Conservation (phyloP, 805 yeast species). For the Candida adriatica region DNA sequence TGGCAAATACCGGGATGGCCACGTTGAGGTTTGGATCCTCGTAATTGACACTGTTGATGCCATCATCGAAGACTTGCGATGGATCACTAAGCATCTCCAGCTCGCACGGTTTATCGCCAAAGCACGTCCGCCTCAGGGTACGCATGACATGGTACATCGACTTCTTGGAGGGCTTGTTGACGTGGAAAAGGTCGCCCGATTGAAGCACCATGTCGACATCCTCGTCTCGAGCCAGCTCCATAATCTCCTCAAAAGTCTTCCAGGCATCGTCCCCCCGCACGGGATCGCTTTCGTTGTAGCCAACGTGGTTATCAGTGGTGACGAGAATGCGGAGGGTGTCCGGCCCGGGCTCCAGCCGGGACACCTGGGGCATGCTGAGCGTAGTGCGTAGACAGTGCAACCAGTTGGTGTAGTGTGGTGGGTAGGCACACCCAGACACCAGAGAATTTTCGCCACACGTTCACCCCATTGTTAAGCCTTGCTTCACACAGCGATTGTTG, state of each 20-base stretch:
- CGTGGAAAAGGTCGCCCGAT: conserved; percentile 89
- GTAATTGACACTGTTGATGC: conserved; percentile 69
- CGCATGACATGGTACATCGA: conserved; percentile 79
- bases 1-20: conserved; percentile 84
- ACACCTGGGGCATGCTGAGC: conserved; percentile 25
- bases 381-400: no score
- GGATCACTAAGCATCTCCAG: conserved; percentile 81
- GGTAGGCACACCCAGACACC: no score
- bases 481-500: no score
- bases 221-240: conserved; percentile 56
- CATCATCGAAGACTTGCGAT: conserved; percentile 49
- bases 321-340: conserved; percentile 72
- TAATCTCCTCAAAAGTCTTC: conserved; percentile 79
- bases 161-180: conserved; percentile 82
- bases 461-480: no score
- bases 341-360: conserved; percentile 39
- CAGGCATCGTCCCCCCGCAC: conserved; percentile 87
- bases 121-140: conserved; percentile 60
- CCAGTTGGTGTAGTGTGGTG: no score
- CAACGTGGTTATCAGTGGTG: conserved; percentile 96
- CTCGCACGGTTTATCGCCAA: conserved; percentile 86
- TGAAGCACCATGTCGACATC: conserved; percentile 89
- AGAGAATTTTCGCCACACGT: no score
- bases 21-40: conserved; percentile 89
- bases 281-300: conserved; percentile 84